These are phyloP conservation scores for Colletotrichum tamarilloi DNA, from an alignment of 2,329 filamentous ascomycete species.

Conservation along the genomic window DNA sequence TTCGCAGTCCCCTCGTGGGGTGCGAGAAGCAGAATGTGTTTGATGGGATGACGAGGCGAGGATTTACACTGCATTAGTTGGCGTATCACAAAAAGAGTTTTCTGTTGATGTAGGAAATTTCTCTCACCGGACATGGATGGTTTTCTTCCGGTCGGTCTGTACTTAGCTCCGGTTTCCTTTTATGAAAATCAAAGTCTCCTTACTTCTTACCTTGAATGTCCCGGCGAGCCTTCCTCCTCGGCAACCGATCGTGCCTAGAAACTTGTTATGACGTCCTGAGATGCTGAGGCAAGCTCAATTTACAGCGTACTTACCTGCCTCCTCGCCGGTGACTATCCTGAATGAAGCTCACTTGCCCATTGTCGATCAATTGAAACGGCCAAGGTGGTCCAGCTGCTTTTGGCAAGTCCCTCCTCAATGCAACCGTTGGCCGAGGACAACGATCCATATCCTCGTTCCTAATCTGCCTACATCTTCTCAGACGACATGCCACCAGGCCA, in stretches of 20 bases:
- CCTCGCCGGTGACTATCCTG: not conserved
- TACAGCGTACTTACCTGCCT: not conserved
- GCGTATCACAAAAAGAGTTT: constrained; percentile 56
- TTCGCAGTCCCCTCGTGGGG: constrained; percentile 44
- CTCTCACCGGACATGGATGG: constrained; percentile 27
- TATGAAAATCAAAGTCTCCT: constrained; percentile 16
- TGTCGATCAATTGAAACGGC: no score
- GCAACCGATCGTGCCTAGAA: not conserved
- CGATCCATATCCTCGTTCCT: not conserved
- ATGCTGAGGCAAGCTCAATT: not conserved
- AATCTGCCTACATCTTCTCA: not conserved
- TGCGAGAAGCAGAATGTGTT: constrained; percentile 52
- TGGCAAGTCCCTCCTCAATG: not conserved
- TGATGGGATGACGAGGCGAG: constrained; percentile 61
- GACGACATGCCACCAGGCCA: constrained; percentile 3
- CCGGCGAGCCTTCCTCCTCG: not conserved
- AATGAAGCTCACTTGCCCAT: not conserved
- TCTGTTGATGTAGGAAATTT: constrained; percentile 39
- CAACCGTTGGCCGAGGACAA: not conserved
- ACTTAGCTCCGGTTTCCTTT: constrained; percentile 32
- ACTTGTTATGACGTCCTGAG: not conserved
- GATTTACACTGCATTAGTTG: constrained; percentile 62
- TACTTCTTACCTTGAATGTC: not conserved
- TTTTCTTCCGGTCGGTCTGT: constrained; percentile 35
- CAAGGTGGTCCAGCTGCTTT: not conserved